Evolutionary conservation across 1,284 basidiomycete species (phyloP).

Genomic region (Fomes fomentarius): DNA sequence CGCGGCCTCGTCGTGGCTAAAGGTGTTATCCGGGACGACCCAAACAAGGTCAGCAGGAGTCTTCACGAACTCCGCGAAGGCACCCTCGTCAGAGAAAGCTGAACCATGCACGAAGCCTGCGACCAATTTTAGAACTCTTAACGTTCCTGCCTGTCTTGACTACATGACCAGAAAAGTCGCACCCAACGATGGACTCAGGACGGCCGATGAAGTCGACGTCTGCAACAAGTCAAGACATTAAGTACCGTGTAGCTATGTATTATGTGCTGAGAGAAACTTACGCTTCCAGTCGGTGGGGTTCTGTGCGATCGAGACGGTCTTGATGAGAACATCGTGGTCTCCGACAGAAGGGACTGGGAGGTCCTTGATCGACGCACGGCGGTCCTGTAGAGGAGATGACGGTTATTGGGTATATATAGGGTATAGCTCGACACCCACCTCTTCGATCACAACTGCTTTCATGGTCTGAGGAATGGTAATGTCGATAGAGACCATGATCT

Average conservation of each 20-base stretch:
- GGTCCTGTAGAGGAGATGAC: no score
- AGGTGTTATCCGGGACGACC: constrained; percentile 34
- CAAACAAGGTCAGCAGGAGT: constrained; percentile 35
- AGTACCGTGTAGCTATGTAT: neutral
- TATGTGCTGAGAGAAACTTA: constrained; percentile 5
- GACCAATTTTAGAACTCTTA: constrained; percentile 25
- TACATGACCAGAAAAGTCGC: constrained; percentile 31
- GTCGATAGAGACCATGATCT: neutral
- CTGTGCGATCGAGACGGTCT: constrained; percentile 29
- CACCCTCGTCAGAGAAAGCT: constrained; percentile 32
- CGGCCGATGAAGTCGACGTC: constrained; percentile 15
- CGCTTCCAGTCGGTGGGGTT: constrained; percentile 30
- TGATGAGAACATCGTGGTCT: constrained; percentile 32
- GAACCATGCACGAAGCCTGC: constrained; percentile 31
- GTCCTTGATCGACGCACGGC: constrained; percentile 24
- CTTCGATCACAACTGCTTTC: constrained; percentile 24
- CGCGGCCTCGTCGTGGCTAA: constrained; percentile 40
- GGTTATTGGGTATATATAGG: no score
- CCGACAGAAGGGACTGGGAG: constrained; percentile 29
- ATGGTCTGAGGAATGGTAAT: constrained; percentile 13
- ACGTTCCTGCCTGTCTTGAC: constrained; percentile 28
- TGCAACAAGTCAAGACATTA: neutral
- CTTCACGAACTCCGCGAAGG: constrained; percentile 45
- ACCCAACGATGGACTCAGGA: constrained; percentile 27
- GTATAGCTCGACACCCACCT: constrained; percentile 11